Evolutionary conservation across 2,329 filamentous ascomycete genomes (phyloP).

Genomic region (Cryphonectria radicalis): DNA sequence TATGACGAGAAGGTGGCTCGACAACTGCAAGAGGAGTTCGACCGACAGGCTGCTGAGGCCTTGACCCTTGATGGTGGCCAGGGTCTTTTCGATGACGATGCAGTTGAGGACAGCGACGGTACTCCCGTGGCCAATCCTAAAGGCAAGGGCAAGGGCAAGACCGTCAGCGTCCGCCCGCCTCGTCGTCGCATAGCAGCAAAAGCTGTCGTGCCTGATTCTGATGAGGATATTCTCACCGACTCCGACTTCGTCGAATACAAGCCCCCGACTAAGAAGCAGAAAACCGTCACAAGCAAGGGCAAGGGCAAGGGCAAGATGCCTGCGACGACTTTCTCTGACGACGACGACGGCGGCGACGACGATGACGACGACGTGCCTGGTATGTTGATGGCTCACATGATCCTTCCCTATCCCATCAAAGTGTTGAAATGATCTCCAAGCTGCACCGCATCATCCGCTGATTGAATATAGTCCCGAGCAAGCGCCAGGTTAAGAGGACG

Average conservation of each 20-base stretch:
- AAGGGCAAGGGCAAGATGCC: slow-evolving; percentile 17
- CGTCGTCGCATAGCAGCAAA: slow-evolving; percentile 14
- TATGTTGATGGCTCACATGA: slow-evolving; percentile 5
- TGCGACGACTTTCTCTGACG: slow-evolving; percentile 1
- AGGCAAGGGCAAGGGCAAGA: slow-evolving; percentile 30
- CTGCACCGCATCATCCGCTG: not conserved
- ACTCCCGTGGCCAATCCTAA: slow-evolving; percentile 17
- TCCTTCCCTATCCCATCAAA: not conserved
- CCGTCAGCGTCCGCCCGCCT: slow-evolving; percentile 6
- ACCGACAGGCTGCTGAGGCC: slow-evolving; percentile 23
- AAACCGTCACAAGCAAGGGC: slow-evolving; percentile 14
- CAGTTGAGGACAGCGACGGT: slow-evolving; percentile 19
- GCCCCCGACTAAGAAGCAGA: slow-evolving; percentile 26
- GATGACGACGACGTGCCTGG: slow-evolving; percentile 13
- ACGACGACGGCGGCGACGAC: not conserved
- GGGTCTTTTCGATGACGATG: slow-evolving; percentile 34
- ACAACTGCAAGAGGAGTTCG: slow-evolving; percentile 56
- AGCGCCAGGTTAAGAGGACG: not conserved
- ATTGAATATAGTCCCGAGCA: slow-evolving; percentile 7
- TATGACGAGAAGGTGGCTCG: slow-evolving; percentile 59
- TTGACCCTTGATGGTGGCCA: slow-evolving; percentile 29
- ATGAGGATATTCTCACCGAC: slow-evolving; percentile 34
- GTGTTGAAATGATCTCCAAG: not conserved
- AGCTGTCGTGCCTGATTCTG: slow-evolving; percentile 17
- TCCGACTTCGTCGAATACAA: slow-evolving; percentile 19